Base-by-base conservation (phyloP, 192 early-diverging fungal species). In the Helicostylum pulchrum region DNA sequence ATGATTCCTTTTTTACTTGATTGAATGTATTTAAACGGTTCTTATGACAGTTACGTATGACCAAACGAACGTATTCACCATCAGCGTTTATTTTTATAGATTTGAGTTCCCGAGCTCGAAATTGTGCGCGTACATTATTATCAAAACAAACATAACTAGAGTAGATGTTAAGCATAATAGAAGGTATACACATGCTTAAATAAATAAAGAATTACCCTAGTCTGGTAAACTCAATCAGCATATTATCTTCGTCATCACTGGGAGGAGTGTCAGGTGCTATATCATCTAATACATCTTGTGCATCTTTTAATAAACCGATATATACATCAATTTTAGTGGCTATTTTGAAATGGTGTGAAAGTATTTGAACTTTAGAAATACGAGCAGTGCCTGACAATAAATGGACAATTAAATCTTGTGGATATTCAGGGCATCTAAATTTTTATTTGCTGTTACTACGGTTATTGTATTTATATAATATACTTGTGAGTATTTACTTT, bases 321-420 rank as follows among this genome's bases (percentile, higher is more conserved):
- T 78, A 89, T 53, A 92, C 78, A 53, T 90, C 89, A 21, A 92
- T 70, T 62, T 78, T 85, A 20, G 83, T 83, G 4, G 90, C 74
- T 50, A 91, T 90, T 71, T 87, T 92, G 80, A 83, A 90, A 60
- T 92, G 89, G 67, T 92, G 90, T 10, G 82, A 82, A 12, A 92
- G 66, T 30, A 91, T 68, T 62, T 92, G 84, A 44, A 92, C 72
- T 71, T 89, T 88, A 23, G 76, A 68, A 20, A 92, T 73, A 42
- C 80, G 77, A 47, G 82, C 83, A 43, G 66, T 53, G 3, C 87
- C 87, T 47, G 75, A 66, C 2, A 69, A 61, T 26, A 90, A 73
- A 50, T 76, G 77, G 21, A 92, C 54, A 32, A 88, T 80, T 11
- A 92, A 64, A 45, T 77, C 74, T 75, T 92, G 90, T 15, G 90